phyloP scores from a whole-genome alignment of 805 yeast species.

The Wickerhamiella bombiphila region DNA sequence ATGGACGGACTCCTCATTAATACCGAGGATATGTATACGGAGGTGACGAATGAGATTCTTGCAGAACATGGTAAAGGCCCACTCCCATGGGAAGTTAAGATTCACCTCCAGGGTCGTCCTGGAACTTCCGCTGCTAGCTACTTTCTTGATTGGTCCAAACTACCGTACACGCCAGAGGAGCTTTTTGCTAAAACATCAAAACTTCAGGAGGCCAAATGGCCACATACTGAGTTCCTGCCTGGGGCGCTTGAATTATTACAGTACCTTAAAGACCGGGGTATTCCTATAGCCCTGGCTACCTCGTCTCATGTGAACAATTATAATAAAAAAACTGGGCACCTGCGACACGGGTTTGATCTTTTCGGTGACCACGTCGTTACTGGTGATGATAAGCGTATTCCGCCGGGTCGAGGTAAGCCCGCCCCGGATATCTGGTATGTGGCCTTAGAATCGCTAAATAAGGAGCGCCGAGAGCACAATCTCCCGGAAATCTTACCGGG shows the following conservation, averaged over 20 bases:
- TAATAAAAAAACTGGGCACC: slow-evolving; percentile 57
- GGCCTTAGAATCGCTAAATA: slow-evolving; percentile 59
- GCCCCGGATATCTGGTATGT: slow-evolving; percentile 82
- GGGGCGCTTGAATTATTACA: slow-evolving; percentile 66
- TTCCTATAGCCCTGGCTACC: slow-evolving; percentile 87
- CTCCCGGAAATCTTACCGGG: slow-evolving; percentile 42
- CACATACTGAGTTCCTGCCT: slow-evolving; percentile 50
- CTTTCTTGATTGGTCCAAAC: slow-evolving; percentile 51
- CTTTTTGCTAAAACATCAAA: slow-evolving; percentile 36
- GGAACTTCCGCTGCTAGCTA: slow-evolving; percentile 57
- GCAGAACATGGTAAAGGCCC: slow-evolving; percentile 61
- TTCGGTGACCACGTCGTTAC: slow-evolving; percentile 62
- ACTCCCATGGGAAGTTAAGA: slow-evolving; percentile 76
- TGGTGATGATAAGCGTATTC: slow-evolving; percentile 78
- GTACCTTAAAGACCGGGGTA: slow-evolving; percentile 32
- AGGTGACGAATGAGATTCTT: slow-evolving; percentile 52
- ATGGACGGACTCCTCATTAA: slow-evolving; percentile 91
- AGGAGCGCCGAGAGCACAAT: slow-evolving; percentile 30
- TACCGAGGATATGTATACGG: slow-evolving; percentile 85
- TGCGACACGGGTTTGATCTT: slow-evolving; percentile 43
- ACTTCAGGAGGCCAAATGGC: slow-evolving; percentile 49
- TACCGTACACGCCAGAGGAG: slow-evolving; percentile 57
- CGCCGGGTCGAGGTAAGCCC: slow-evolving; percentile 84
- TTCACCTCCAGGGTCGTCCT: slow-evolving; percentile 81
- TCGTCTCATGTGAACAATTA: slow-evolving; percentile 54